Evolutionary conservation across 2,329 filamentous ascomycete genomes (phyloP).

Genomic region (Trichophyton mentagrophytes): DNA sequence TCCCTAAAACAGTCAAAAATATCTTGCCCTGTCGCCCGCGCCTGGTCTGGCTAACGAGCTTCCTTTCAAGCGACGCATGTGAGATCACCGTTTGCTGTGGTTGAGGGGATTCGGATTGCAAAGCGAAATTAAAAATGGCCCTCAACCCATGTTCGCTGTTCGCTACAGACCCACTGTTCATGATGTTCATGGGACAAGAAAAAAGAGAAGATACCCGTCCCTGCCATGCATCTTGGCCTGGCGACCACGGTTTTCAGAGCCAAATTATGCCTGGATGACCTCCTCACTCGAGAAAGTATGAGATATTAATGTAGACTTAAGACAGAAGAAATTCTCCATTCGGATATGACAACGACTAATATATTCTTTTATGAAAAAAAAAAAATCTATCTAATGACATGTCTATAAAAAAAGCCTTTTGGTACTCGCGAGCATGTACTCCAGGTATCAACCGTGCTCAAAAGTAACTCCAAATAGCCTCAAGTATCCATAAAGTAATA

Average conservation of each 20-base stretch:
- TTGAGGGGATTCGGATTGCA: background rate
- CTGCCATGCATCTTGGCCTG: background rate
- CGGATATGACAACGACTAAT: background rate
- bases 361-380: background rate
- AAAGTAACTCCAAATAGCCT: background rate
- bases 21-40: no score
- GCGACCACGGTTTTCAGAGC: background rate
- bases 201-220: no score
- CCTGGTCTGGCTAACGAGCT: slow-evolving; percentile 1
- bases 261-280: background rate
- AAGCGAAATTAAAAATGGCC: background rate
- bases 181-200: background rate
- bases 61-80: slow-evolving; percentile 8
- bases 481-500: background rate
- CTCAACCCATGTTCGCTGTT: background rate
- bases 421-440: background rate
- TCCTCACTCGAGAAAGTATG: background rate
- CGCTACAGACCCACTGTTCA: background rate
- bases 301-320: background rate
- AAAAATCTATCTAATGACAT: background rate
- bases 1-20: no score
- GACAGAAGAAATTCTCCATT: no score
- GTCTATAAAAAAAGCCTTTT: background rate
- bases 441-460: background rate
- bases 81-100: slow-evolving; percentile 11